Conservation (phyloP, 2,329 filamentous ascomycete species). For the Fusarium avenaceum region DNA sequence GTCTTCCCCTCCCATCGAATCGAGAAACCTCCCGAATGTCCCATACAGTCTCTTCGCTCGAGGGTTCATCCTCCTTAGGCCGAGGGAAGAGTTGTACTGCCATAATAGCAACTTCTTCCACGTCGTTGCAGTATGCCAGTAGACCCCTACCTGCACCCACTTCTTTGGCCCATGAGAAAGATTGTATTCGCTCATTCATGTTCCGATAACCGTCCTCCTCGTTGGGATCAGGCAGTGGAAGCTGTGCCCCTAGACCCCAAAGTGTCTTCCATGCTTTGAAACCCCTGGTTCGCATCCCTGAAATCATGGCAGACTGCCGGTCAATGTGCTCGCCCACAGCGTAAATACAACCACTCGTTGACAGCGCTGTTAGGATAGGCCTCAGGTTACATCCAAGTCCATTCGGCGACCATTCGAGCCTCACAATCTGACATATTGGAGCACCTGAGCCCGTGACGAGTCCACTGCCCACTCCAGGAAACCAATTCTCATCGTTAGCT, state of each 20-base stretch:
- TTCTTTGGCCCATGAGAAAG: slow-evolving; percentile 67
- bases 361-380: slow-evolving; percentile 65
- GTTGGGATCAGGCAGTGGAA: slow-evolving; percentile 62
- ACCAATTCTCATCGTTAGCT: slow-evolving; percentile 50
- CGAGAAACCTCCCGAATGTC: slow-evolving; percentile 64
- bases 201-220: slow-evolving; percentile 50
- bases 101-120: slow-evolving; percentile 64
- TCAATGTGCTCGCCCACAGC: slow-evolving; percentile 65
- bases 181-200: slow-evolving; percentile 62
- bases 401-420: slow-evolving; percentile 69
- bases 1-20: slow-evolving; percentile 63
- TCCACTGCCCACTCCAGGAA: slow-evolving; percentile 61
- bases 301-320: slow-evolving; percentile 44
- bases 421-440: slow-evolving; percentile 67
- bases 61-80: slow-evolving; percentile 34
- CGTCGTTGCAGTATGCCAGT: slow-evolving; percentile 66
- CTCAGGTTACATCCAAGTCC: slow-evolving; percentile 68
- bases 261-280: slow-evolving; percentile 67
- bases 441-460: slow-evolving; percentile 62
- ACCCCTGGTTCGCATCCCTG: slow-evolving; percentile 54
- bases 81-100: slow-evolving; percentile 58
- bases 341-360: slow-evolving; percentile 63
- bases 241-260: slow-evolving; percentile 68
- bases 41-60: slow-evolving; percentile 58
- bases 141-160: slow-evolving; percentile 59